These are phyloP conservation scores for Paradendryphiella salina DNA, from an alignment of 2,329 filamentous ascomycete species.

Conservation along the genomic window DNA sequence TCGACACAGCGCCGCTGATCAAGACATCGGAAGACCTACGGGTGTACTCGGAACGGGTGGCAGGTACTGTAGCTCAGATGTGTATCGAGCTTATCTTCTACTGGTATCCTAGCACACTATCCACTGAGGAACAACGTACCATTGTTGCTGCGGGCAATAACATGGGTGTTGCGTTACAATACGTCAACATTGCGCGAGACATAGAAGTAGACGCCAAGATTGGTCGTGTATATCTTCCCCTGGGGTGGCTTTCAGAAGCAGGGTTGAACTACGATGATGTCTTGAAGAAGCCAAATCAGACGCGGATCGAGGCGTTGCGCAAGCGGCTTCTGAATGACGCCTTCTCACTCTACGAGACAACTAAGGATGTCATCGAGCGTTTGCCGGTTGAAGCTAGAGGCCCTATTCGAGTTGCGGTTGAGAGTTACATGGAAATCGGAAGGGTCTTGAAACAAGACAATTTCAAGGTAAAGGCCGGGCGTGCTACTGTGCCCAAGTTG, in stretches of 20 bases:
- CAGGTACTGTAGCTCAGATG: conserved; percentile 71
- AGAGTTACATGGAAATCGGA: conserved; percentile 78
- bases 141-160: conserved; percentile 61
- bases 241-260: conserved; percentile 63
- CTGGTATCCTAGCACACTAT: conserved; percentile 52
- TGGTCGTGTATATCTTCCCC: conserved; percentile 69
- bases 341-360: conserved; percentile 62
- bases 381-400: conserved; percentile 64
- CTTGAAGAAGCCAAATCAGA: conserved; percentile 54
- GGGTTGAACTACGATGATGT: conserved; percentile 60
- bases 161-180: conserved; percentile 77
- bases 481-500: conserved; percentile 53
- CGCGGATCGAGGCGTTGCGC: conserved; percentile 56
- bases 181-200: conserved; percentile 75
- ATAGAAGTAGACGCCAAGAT: conserved; percentile 68
- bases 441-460: conserved; percentile 59
- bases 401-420: conserved; percentile 69
- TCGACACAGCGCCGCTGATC: conserved; percentile 58
- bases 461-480: conserved; percentile 50
- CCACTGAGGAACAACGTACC: conserved; percentile 40
- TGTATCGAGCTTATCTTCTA: conserved; percentile 69
- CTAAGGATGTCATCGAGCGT: conserved; percentile 61
- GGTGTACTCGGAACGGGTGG: conserved; percentile 67
- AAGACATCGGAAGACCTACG: conserved; percentile 61
- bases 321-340: conserved; percentile 62